phyloP scores from a whole-genome alignment of 257 asterid species.

The Capsicum pubescens region DNA sequence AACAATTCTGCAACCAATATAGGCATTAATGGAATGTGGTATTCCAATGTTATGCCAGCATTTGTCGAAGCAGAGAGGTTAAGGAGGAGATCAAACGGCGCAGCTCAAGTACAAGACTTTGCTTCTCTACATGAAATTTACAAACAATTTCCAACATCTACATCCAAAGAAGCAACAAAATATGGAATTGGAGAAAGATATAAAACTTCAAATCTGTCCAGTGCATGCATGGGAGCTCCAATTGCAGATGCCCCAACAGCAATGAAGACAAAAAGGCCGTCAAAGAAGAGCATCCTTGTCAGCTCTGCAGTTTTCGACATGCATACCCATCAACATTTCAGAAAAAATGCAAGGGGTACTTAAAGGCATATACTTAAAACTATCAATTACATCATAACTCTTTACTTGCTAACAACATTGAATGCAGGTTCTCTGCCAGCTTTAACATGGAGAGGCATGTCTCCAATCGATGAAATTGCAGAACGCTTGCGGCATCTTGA shows the following conservation, averaged over 20 bases:
- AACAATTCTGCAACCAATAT: constrained; percentile 35
- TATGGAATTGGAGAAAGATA: constrained; percentile 37
- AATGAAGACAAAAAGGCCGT: constrained; percentile 57
- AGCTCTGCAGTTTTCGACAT: constrained; percentile 46
- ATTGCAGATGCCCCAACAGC: constrained; percentile 49
- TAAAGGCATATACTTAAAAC: constrained; percentile 10
- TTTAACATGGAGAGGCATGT: constrained; percentile 53
- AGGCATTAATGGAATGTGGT: constrained; percentile 43
- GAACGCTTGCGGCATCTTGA: constrained; percentile 60
- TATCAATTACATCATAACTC: background rate
- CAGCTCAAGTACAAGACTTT: constrained; percentile 51
- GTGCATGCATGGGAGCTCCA: constrained; percentile 59
- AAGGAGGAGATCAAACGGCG: constrained; percentile 58
- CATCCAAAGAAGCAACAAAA: constrained; percentile 40
- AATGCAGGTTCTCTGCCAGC: constrained; percentile 67
- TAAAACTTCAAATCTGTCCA: constrained; percentile 44
- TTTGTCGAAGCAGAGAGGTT: constrained; percentile 52
- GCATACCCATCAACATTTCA: constrained; percentile 39
- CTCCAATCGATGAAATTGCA: constrained; percentile 53
- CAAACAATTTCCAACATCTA: constrained; percentile 43
- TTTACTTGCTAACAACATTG: constrained; percentile 27
- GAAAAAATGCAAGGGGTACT: constrained; percentile 49
- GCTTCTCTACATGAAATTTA: constrained; percentile 50
- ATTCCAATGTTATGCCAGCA: constrained; percentile 43
- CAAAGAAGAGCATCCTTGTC: constrained; percentile 53